Evolutionary conservation across 106 monocot genomes (phyloP).

Genomic region (Platanthera guangdongensis): DNA sequence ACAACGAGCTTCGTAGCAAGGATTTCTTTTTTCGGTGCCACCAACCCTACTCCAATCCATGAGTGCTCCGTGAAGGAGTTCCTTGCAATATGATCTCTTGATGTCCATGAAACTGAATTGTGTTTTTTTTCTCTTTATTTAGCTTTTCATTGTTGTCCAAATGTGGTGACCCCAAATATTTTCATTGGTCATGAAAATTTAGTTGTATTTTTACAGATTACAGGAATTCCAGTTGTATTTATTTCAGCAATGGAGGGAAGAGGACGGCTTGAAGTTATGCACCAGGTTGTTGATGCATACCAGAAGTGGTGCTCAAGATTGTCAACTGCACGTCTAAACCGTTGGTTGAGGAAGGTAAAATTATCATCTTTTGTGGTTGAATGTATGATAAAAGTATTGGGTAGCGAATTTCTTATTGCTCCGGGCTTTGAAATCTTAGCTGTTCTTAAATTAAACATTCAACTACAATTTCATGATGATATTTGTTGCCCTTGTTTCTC

Average conservation of each 20-base stretch:
- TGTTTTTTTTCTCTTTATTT: too few species aligned
- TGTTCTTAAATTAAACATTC: neutral
- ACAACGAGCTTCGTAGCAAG: too few species aligned
- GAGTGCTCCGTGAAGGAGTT: too few species aligned
- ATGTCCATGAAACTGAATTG: too few species aligned
- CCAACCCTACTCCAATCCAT: too few species aligned
- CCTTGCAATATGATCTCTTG: too few species aligned
- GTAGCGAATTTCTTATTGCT: neutral
- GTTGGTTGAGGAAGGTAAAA: slow-evolving; percentile 85
- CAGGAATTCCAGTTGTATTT: slow-evolving; percentile 94
- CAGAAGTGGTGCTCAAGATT: slow-evolving; percentile 91
- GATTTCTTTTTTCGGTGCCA: too few species aligned
- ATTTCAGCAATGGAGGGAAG: slow-evolving; percentile 88
- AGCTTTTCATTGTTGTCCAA: too few species aligned
- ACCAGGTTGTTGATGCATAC: slow-evolving; percentile 66
- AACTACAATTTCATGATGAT: neutral
- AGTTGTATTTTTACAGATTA: slow-evolving; percentile 30
- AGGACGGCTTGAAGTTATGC: slow-evolving; percentile 72
- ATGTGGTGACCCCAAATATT: neutral
- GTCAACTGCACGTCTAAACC: slow-evolving; percentile 81
- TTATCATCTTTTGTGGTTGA: neutral
- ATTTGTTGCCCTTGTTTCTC: neutral
- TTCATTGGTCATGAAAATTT: neutral
- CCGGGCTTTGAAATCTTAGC: neutral
- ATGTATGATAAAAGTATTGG: too few species aligned